Evolutionary conservation across 192 early-diverging fungal genomes (phyloP).

Genomic region (Umbelopsis sp.): DNA sequence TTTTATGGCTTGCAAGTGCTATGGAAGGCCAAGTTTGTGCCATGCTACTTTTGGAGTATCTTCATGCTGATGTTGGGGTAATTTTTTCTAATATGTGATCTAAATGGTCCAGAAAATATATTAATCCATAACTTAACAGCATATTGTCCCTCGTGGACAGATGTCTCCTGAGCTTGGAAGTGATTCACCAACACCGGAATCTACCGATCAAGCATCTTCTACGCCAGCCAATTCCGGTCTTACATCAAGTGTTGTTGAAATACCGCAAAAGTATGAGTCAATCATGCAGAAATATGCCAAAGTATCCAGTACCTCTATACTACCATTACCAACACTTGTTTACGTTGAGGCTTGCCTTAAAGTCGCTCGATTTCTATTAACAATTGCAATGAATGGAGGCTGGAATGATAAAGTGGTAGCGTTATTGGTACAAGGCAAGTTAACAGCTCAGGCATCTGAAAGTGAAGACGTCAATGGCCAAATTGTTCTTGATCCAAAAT

Average conservation of each 20-base stretch:
- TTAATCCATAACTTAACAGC: slow-evolving; percentile 5
- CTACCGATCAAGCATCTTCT: neutral
- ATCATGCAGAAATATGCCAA: slow-evolving; percentile 67
- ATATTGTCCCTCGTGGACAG: slow-evolving; percentile 24
- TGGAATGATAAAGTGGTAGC: slow-evolving; percentile 42
- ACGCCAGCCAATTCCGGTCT: neutral
- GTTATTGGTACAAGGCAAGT: slow-evolving; percentile 36
- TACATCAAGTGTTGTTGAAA: slow-evolving; percentile 47
- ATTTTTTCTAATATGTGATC: neutral
- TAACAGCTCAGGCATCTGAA: neutral
- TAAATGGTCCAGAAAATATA: neutral
- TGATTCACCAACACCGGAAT: slow-evolving; percentile 19
- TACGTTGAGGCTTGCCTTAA: slow-evolving; percentile 68
- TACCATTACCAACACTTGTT: slow-evolving; percentile 58
- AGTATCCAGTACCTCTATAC: slow-evolving; percentile 40
- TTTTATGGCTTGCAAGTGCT: slow-evolving; percentile 74
- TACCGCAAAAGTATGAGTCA: slow-evolving; percentile 69
- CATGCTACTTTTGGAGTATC: slow-evolving; percentile 55
- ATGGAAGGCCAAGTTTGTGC: slow-evolving; percentile 71
- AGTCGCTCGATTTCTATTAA: slow-evolving; percentile 63
- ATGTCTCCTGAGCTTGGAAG: neutral
- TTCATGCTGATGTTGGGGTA: slow-evolving; percentile 67
- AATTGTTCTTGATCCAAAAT: slow-evolving; percentile 31
- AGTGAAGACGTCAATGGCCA: slow-evolving; percentile 19
- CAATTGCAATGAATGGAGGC: slow-evolving; percentile 39